These are phyloP conservation scores for Penicillium antarcticum DNA, from an alignment of 495 filamentous ascomycete genomes.

Conservation along the genomic window DNA sequence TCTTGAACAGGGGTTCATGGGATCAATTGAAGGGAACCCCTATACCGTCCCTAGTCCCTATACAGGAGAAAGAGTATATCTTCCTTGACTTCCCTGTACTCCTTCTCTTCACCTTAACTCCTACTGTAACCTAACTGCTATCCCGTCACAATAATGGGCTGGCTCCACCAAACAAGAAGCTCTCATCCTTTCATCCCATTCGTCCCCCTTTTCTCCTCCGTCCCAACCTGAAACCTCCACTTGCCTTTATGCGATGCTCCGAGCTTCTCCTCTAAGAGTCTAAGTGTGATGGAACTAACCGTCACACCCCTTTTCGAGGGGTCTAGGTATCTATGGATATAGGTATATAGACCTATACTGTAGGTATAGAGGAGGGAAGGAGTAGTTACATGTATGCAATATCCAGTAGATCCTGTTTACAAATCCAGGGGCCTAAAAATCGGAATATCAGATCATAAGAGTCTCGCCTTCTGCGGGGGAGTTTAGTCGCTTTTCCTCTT, in stretches of 20 bases:
- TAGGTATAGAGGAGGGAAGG: not conserved
- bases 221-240: constrained; percentile 5
- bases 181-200: not conserved
- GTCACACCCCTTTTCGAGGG: not conserved
- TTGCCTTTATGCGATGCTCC: not conserved
- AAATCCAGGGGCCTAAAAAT: no score
- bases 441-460: not conserved
- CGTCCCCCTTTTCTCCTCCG: constrained; percentile 9
- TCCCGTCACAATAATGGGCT: not conserved
- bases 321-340: not conserved
- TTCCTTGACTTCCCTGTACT: no score
- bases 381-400: not conserved
- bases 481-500: not conserved
- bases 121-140: not conserved
- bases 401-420: no score
- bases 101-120: no score
- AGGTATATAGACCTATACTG: not conserved
- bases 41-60: no score
- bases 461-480: not conserved
- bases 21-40: no score
- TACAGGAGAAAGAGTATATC: no score
- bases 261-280: constrained; percentile 3
- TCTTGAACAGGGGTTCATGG: not conserved
- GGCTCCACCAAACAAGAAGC: not conserved
- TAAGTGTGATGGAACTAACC: no score